Evolutionary conservation across 192 early-diverging fungal species (phyloP).

Genomic region (Fimicolochytrium jonesii): DNA sequence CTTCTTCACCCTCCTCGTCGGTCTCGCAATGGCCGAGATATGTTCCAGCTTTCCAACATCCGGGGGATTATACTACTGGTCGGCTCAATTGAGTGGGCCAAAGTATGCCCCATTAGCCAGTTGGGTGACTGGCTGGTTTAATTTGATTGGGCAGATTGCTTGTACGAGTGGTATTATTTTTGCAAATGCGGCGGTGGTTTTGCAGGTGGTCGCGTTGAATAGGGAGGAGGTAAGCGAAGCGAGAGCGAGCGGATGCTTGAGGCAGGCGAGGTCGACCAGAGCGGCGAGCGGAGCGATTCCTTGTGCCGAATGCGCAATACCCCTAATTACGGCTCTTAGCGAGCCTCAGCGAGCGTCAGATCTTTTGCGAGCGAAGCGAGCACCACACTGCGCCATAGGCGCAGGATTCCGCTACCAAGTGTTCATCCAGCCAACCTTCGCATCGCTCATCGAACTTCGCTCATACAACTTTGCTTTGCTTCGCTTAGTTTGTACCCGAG

Average conservation of each 20-base stretch:
- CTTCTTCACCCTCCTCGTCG: slow-evolving; percentile 14
- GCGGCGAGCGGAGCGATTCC: too few relatives aligned
- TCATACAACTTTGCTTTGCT: not conserved
- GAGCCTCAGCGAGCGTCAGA: too few relatives aligned
- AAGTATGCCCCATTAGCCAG: not conserved
- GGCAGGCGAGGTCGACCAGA: too few relatives aligned
- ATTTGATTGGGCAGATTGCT: not conserved
- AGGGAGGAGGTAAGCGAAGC: not conserved
- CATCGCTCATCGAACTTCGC: too few relatives aligned
- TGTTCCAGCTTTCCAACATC: slow-evolving; percentile 10
- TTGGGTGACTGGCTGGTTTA: not conserved
- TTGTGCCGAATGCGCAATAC: too few relatives aligned
- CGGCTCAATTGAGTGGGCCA: not conserved
- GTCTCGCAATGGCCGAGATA: slow-evolving; percentile 32
- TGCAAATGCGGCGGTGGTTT: not conserved
- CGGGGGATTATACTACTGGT: not conserved
- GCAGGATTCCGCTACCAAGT: too few relatives aligned
- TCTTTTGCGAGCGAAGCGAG: too few relatives aligned
- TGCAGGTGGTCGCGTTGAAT: not conserved
- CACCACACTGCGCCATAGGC: too few relatives aligned
- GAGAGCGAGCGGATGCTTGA: too few relatives aligned
- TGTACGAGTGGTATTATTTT: not conserved
- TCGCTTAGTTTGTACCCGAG: not conserved
- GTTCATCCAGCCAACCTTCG: too few relatives aligned
- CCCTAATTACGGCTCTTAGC: too few relatives aligned